These are phyloP conservation scores for Phytophthora citricola DNA, from an alignment of 352 stramenopile species.

Conservation along the genomic window DNA sequence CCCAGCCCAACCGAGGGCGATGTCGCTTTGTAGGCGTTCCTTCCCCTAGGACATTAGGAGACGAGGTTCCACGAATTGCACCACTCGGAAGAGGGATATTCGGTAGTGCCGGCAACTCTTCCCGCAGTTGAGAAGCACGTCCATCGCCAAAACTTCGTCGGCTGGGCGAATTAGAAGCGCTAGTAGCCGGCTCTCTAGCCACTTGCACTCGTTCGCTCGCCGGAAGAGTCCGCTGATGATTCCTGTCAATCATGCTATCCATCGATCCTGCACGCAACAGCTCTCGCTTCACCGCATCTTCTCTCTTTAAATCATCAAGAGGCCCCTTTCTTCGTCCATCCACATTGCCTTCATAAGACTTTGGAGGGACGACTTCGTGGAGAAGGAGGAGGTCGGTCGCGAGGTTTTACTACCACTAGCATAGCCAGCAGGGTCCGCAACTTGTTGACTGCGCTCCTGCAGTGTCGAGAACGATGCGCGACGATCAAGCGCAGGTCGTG, in stretches of 20 bases:
- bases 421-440: slow-evolving; percentile 14
- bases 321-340: slow-evolving; percentile 25
- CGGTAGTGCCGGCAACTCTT: slow-evolving; percentile 69
- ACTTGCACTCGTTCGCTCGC: slow-evolving; percentile 20
- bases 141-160: slow-evolving; percentile 13
- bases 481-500: slow-evolving; percentile 49
- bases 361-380: slow-evolving; percentile 10
- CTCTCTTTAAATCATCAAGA: slow-evolving; percentile 32
- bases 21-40: slow-evolving; percentile 60
- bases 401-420: slow-evolving; percentile 23
- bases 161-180: slow-evolving; percentile 23
- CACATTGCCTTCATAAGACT: slow-evolving; percentile 14
- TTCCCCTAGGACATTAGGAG: slow-evolving; percentile 27
- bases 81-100: slow-evolving; percentile 65
- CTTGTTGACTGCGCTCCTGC: slow-evolving; percentile 24
- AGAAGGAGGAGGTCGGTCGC: slow-evolving; percentile 17
- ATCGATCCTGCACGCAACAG: slow-evolving; percentile 32
- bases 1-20: slow-evolving; percentile 79
- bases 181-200: slow-evolving; percentile 26
- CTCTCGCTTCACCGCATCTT: slow-evolving; percentile 30
- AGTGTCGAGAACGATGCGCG: slow-evolving; percentile 52
- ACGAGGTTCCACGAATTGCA: slow-evolving; percentile 16
- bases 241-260: slow-evolving; percentile 31
- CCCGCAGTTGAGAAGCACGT: slow-evolving; percentile 19
- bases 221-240: slow-evolving; percentile 10